Conservation (phyloP, 129 eudicot genomes). For the Flaveria linearis region DNA sequence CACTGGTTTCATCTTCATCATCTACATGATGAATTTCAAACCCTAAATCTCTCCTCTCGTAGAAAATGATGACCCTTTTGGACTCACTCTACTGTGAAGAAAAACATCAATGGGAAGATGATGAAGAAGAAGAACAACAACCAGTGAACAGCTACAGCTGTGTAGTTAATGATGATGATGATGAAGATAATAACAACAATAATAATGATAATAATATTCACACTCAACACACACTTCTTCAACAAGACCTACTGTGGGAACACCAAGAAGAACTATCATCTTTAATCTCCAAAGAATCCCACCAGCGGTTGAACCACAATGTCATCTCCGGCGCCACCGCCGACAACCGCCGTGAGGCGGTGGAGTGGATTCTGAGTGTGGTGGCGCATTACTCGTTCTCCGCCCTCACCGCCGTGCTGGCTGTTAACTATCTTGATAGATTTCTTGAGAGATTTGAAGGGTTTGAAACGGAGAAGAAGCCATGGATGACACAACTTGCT, state of each 20-base stretch:
- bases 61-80: constrained; percentile 48
- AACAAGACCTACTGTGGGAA: constrained; percentile 54
- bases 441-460: constrained; percentile 47
- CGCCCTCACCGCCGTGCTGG: constrained; percentile 70
- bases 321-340: constrained; percentile 21
- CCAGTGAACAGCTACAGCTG: constrained; percentile 13
- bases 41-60: constrained; percentile 35
- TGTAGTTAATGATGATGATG: background rate
- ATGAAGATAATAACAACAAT: background rate
- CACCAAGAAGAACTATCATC: constrained; percentile 57
- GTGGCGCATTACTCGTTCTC: constrained; percentile 63
- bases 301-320: constrained; percentile 10
- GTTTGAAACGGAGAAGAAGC: constrained; percentile 38
- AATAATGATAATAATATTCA: background rate
- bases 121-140: constrained; percentile 1
- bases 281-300: constrained; percentile 55
- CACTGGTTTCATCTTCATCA: constrained; percentile 20
- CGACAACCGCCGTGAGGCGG: constrained; percentile 52
- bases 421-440: constrained; percentile 70
- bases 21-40: constrained; percentile 35
- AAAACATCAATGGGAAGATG: constrained; percentile 45
- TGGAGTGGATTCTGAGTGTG: constrained; percentile 69
- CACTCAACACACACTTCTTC: constrained; percentile 21
- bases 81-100: constrained; percentile 69
- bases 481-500: constrained; percentile 80